Base-by-base conservation (phyloP, 2,329 filamentous ascomycete genomes). In the Acrocalymma vagum region DNA sequence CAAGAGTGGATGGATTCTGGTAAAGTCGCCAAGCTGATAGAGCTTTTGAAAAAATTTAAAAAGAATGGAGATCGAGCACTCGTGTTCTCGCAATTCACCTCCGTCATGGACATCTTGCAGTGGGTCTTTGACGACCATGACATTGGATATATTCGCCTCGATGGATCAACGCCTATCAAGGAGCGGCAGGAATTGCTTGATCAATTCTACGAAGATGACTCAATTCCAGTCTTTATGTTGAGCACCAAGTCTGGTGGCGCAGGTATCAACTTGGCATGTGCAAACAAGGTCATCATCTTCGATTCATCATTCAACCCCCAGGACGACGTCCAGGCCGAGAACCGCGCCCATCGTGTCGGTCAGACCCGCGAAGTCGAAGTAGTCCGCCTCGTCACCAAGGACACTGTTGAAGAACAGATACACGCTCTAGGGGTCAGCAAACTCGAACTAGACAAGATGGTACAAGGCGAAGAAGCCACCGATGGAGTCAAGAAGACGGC, bases 261-360 rank as follows among this genome's bases (percentile, higher is more conserved):
- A 0, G 94, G 94, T 26, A 95, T 99, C 74, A 99, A 99, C 70
- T 74, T 99, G 38, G 94, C 93, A 6, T 89, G 88, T 23, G 94
- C 94, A 4, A 97, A 97, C 76, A 97, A 96, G 72, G 93, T 99
- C 56, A 84, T 99, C 70, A 94, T 99, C 61, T 96, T 97, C 67
- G 94, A 99, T 70, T 88, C 88, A 51, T 90, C 86, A n/a, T 96
- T 96, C 74, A 99, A 99, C 58, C 94, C 94, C 0, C 94, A 99
- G 65, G 93, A 97, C 56, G 94, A 99, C 64, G 85, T 96, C n/a
- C 94, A 99, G 69, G 94, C 94, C 0, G 94, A 97, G 76, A 97
- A 99, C 68, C 86, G 94, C 13, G 94, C 94, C 0, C 94, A 99
- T 72, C 87, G 94, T 10, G 89, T 99, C 7, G 94, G 94, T 0